Conservation (phyloP, 768 basidiomycete species). For the Xanthoconium stramineum region DNA sequence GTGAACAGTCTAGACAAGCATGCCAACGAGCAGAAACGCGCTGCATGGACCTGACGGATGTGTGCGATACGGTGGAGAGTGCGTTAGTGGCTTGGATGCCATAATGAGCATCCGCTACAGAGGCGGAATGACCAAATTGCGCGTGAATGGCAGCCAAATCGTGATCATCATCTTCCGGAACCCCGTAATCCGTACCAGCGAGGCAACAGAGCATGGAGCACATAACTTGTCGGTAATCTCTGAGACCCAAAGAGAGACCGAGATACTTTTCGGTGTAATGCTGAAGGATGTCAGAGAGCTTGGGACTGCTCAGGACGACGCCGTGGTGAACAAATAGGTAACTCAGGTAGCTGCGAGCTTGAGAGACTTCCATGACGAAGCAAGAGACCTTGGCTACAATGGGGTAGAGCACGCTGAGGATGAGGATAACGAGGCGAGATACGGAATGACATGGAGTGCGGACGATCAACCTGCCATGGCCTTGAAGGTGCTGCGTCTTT, state of each 20-base stretch:
- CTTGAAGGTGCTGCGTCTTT: conserved; percentile 9
- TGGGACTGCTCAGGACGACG: not conserved
- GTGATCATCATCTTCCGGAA: not conserved
- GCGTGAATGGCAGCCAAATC: not conserved
- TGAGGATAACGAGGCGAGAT: conserved; percentile 1
- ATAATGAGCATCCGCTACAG: not conserved
- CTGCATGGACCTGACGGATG: not conserved
- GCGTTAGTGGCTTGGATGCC: not conserved
- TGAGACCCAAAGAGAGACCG: not conserved
- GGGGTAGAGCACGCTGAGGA: not conserved
- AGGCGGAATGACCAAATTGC: not conserved
- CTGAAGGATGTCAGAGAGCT: not conserved
- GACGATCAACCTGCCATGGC: conserved; percentile 8
- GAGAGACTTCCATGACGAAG: not conserved
- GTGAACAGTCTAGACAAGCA: not conserved
- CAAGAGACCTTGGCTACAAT: not conserved
- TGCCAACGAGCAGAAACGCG: not conserved
- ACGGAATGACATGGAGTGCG: conserved; percentile 3
- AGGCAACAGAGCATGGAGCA: not conserved
- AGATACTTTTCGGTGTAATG: not conserved
- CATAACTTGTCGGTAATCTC: not conserved
- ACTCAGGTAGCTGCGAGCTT: not conserved
- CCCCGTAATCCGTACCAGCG: not conserved
- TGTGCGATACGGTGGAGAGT: not conserved
- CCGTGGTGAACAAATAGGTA: conserved; percentile 4